Evolutionary conservation across 2,329 filamentous ascomycete genomes (phyloP).

Genomic region (Rasamsonia emersonii): DNA sequence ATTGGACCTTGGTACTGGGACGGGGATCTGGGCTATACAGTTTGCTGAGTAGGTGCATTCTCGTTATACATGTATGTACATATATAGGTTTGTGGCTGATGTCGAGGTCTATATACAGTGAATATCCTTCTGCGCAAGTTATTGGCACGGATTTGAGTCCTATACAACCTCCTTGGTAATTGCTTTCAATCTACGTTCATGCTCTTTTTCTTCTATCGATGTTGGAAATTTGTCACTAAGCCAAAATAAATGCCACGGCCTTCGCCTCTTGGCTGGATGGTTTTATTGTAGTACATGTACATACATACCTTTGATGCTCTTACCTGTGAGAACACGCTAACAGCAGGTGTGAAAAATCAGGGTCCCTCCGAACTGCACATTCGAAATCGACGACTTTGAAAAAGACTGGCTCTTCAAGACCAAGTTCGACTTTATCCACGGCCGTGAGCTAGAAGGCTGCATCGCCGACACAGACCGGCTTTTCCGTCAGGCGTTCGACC

Average conservation of each 20-base stretch:
- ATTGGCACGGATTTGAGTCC: conserved; percentile 24
- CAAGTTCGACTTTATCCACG: conserved; percentile 33
- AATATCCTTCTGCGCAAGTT: conserved; percentile 18
- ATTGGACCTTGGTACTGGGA: conserved; percentile 1
- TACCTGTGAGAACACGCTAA: no score
- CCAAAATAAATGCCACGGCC: no score
- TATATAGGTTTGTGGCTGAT: background rate
- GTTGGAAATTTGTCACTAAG: no score
- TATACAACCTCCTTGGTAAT: conserved; percentile 17
- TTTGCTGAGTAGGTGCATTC: conserved; percentile 20
- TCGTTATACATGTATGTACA: background rate
- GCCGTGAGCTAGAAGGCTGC: conserved; percentile 26
- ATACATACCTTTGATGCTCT: no score
- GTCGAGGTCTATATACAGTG: conserved; percentile 3
- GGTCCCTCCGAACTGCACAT: conserved; percentile 43
- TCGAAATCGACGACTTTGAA: conserved; percentile 39
- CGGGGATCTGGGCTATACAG: no score
- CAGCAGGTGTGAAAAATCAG: no score
- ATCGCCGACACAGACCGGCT: conserved; percentile 27
- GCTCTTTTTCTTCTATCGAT: no score
- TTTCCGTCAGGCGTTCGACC: conserved; percentile 21
- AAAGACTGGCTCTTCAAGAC: conserved; percentile 31
- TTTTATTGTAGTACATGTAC: background rate
- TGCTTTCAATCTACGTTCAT: background rate
- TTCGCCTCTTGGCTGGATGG: no score